Conservation (phyloP, 495 filamentous ascomycete species). For the Wilcoxina mikolae region DNA sequence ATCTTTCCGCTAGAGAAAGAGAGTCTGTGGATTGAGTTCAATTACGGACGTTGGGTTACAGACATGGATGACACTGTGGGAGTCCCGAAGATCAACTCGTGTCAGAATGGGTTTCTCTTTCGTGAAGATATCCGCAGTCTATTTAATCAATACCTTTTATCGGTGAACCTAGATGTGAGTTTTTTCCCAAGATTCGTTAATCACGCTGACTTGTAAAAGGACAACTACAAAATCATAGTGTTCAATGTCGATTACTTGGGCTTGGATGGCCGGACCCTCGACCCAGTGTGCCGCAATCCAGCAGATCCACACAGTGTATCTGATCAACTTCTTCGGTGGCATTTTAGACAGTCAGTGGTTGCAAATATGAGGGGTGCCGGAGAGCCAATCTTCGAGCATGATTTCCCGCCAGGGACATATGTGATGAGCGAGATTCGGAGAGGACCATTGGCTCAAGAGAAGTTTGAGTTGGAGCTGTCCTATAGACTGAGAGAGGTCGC, state of each 20-base stretch:
- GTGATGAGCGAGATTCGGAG: conserved; percentile 23
- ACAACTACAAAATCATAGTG: conserved; percentile 25
- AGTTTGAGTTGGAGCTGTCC: conserved; percentile 22
- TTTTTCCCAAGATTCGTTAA: conserved; percentile 1
- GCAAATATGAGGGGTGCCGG: conserved; percentile 29
- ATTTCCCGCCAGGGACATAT: conserved; percentile 28
- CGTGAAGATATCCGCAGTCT: conserved; percentile 10
- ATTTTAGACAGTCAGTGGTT: conserved; percentile 28
- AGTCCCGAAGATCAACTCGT: conserved; percentile 20
- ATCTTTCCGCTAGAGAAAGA: conserved; percentile 16
- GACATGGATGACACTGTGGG: conserved; percentile 17
- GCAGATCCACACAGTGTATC: conserved; percentile 18
- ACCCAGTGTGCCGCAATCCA: conserved; percentile 20
- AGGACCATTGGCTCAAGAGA: conserved; percentile 18
- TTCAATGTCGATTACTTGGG: conserved; percentile 16
- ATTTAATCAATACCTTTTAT: conserved; percentile 22
- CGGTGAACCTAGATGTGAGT: conserved; percentile 15
- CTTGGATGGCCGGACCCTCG: conserved; percentile 24
- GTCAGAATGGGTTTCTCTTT: conserved; percentile 22
- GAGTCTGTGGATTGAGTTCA: conserved; percentile 11
- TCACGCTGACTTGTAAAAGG: conserved; percentile 10
- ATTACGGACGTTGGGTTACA: conserved; percentile 13
- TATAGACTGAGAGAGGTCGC: conserved; percentile 7
- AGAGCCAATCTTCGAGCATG: conserved; percentile 28
- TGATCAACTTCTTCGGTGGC: conserved; percentile 28